A percentile compares a stretch with the other conserved stretches of the same genome.
These are phyloP conservation scores for Cyphellophora attinorum DNA, from an alignment of 2,329 filamentous ascomycete genomes.

Conservation along the genomic window DNA sequence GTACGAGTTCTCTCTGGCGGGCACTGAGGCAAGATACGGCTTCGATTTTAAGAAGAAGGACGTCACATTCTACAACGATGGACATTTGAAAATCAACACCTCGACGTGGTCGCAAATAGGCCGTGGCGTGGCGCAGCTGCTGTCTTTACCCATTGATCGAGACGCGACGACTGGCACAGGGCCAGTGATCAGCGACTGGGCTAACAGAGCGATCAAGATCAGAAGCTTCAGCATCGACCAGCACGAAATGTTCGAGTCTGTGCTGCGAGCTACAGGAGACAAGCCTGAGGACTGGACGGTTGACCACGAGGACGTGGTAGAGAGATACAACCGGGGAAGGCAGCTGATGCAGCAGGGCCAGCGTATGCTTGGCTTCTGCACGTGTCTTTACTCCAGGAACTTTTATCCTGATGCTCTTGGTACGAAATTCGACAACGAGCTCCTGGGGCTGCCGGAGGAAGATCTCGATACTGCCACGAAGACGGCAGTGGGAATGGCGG, in stretches of 20 bases:
- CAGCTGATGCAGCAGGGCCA: conserved; percentile 36
- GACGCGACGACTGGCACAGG: conserved; percentile 27
- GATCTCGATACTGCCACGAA: conserved; percentile 30
- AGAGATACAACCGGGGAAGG: conserved; percentile 41
- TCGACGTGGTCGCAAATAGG: conserved; percentile 51
- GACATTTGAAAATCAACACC: conserved; percentile 45
- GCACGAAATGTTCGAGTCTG: conserved; percentile 54
- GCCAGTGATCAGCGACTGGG: conserved; percentile 32
- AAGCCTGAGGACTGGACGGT: conserved; percentile 54
- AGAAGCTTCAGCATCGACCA: conserved; percentile 52
- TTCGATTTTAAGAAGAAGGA: conserved; percentile 38
- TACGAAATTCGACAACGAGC: conserved; percentile 21
- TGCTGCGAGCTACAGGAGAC: conserved; percentile 49
- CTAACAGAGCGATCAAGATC: conserved; percentile 42
- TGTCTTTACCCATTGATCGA: conserved; percentile 35
- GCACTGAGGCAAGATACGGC: conserved; percentile 30
- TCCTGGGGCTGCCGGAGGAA: conserved; percentile 18
- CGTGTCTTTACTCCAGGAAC: conserved; percentile 45
- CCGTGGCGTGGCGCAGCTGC: conserved; percentile 42
- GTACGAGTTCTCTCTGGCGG: conserved; percentile 43
- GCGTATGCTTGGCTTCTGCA: conserved; percentile 33
- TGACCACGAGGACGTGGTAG: conserved; percentile 32
- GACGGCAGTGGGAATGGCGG: conserved; percentile 32
- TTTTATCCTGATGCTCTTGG: conserved; percentile 39
- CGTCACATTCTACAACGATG: conserved; percentile 46